A percentile compares a stretch with the other conserved stretches of the same genome.
These are phyloP conservation scores for Cyathus olla DNA, from an alignment of 1,284 basidiomycete genomes.

Conservation along the genomic window DNA sequence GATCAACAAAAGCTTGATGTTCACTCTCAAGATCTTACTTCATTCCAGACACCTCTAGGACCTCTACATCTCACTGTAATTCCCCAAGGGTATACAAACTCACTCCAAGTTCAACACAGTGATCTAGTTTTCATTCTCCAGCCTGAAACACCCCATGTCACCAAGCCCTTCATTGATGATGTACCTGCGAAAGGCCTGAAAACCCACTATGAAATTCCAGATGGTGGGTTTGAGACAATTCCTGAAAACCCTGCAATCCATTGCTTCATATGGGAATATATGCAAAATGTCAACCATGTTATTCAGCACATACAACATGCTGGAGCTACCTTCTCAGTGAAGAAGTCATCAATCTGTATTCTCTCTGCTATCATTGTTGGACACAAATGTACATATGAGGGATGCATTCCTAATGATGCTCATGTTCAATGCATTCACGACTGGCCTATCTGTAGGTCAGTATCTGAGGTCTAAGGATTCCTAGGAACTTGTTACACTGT, in stretches of 20 bases:
- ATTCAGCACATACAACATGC: conserved; percentile 35
- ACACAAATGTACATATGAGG: conserved; percentile 10
- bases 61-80: conserved; percentile 25
- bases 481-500: conserved; percentile 5
- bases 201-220: conserved; percentile 16
- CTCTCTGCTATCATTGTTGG: background rate
- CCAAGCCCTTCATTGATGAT: conserved; percentile 37
- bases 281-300: conserved; percentile 36
- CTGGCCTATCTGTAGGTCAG: background rate
- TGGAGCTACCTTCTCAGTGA: conserved; percentile 31
- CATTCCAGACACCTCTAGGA: conserved; percentile 30
- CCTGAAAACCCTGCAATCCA: conserved; percentile 41
- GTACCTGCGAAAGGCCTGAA: conserved; percentile 28
- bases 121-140: conserved; percentile 42
- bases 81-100: conserved; percentile 49
- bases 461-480: background rate
- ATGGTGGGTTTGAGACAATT: conserved; percentile 31
- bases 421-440: background rate
- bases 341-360: background rate
- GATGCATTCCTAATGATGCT: conserved; percentile 1
- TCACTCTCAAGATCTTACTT: conserved; percentile 26
- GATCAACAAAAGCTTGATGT: conserved; percentile 16
- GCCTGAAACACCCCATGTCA: conserved; percentile 32
- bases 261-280: conserved; percentile 43
- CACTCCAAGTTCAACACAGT: conserved; percentile 37